Base-by-base conservation (phyloP, 305 asterid genomes). In the Solanum aculeatissimum region DNA sequence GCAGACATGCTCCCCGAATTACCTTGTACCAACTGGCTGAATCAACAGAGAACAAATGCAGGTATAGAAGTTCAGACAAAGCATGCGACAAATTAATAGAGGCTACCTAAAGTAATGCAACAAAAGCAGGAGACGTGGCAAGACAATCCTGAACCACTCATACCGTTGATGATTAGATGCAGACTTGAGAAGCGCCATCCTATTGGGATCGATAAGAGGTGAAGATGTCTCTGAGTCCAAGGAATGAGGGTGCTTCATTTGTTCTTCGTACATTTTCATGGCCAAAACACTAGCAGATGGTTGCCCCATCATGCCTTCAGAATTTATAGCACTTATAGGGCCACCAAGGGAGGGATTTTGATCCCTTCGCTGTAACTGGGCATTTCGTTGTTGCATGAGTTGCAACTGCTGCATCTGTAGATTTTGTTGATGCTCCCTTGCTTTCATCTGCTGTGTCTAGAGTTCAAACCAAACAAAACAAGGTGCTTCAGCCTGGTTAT, bases 141-240 rank as follows among this genome's bases (percentile, higher is more conserved):
- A 77, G 62, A 63, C 23, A 69, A 80, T 47, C 69, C 63, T 87
- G 70, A 25, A 85, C 68, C 49, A 83, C 84, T 81, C 82, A 87
- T 89, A 95, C 99, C 98, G 97, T 90, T 93, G 99, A 89, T 93
- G 98, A 90, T 89, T 89, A 83, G 98, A 89, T 42, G 96, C 93
- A 54, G 99, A 92, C 88, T 94, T 97, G 85, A 95, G 94, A 89
- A 94, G 94, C 70, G 98, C 98, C 97, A 97, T 92, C 88, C 98
- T 93, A 86, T 89, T 97, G 84, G 99, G 97, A 84, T 97, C 99
- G 18, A 94, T 87, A 72, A 96, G 93, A 82, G 93, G 91, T 15
- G 94, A 83, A 84, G 98, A 93, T 21, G 96, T 88, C 88, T 94
- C 98, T 5, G 98, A 89, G 86, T 96, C 98, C 97, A 97, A 92